Evolutionary conservation across 768 basidiomycete species (phyloP).

Genomic region (Mycena chlorophos): DNA sequence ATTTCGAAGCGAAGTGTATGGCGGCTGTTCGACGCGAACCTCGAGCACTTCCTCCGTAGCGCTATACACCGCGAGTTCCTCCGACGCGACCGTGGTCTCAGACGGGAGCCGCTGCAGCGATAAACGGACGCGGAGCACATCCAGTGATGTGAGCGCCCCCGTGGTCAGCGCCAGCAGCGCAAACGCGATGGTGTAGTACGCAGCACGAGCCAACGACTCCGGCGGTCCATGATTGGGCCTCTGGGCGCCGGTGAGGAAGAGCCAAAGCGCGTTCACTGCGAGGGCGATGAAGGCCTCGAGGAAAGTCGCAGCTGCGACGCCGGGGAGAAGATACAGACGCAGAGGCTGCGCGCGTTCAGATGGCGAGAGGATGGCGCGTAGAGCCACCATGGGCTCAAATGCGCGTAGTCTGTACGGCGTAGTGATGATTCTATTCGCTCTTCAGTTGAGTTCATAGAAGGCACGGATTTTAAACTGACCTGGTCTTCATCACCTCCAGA

Average conservation of each 20-base stretch:
- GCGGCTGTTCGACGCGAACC: slow-evolving; percentile 5
- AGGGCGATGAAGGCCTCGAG: slow-evolving; percentile 6
- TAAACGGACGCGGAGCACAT: slow-evolving; percentile 13
- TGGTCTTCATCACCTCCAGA: slow-evolving; percentile 11
- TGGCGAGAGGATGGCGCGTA: slow-evolving; percentile 14
- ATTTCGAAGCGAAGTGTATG: slow-evolving; percentile 6
- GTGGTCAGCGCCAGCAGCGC: slow-evolving; percentile 4
- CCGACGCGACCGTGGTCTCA: neutral
- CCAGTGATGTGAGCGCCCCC: slow-evolving; percentile 10
- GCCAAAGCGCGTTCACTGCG: neutral
- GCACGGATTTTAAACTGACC: too few relatives aligned
- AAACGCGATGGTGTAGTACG: too few relatives aligned
- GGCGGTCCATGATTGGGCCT: neutral
- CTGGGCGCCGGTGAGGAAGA: neutral
- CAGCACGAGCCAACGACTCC: neutral
- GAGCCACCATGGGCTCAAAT: slow-evolving; percentile 8
- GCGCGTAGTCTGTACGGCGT: slow-evolving; percentile 9
- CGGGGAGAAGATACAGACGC: slow-evolving; percentile 14
- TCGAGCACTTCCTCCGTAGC: slow-evolving; percentile 14
- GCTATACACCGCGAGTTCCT: too few relatives aligned
- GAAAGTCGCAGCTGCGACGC: slow-evolving; percentile 7
- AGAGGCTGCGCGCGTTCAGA: slow-evolving; percentile 14
- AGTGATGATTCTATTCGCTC: slow-evolving; percentile 14
- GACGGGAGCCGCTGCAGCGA: slow-evolving; percentile 12
- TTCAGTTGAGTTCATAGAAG: too few relatives aligned